A percentile compares a stretch with the other conserved stretches of the same genome.
Evolutionary conservation across 352 stramenopile genomes (phyloP).

Genomic region (Pythium monospermum): DNA sequence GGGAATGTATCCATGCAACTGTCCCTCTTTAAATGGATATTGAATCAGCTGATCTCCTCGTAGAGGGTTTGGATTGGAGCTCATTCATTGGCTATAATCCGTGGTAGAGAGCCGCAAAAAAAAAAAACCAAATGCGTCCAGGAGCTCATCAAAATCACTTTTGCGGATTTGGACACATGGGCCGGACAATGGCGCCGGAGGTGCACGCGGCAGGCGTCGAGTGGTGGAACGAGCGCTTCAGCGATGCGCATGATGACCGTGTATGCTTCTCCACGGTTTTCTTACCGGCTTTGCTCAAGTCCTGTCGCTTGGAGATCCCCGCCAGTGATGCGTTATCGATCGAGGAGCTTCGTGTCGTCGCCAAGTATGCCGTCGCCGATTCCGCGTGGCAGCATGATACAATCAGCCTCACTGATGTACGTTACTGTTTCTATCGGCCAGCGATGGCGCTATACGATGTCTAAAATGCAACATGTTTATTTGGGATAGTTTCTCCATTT

Average conservation of each 20-base stretch:
- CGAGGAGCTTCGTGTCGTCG: conserved; percentile 52
- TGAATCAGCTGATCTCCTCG: background rate
- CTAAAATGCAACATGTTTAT: background rate
- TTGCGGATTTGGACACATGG: conserved; percentile 2
- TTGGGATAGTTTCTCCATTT: conserved; percentile 49
- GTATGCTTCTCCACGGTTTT: conserved; percentile 38
- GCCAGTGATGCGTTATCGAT: conserved; percentile 36
- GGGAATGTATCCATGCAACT: conserved; percentile 3
- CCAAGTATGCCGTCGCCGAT: conserved; percentile 47
- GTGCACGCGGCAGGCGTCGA: conserved; percentile 11
- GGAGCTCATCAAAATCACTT: too few relatives aligned
- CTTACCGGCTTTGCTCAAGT: conserved; percentile 47
- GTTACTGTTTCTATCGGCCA: background rate
- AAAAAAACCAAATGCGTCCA: too few relatives aligned
- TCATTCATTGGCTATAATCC: conserved; percentile 15
- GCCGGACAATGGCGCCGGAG: background rate
- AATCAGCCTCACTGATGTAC: conserved; percentile 43
- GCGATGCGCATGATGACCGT: conserved; percentile 3
- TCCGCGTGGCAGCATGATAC: conserved; percentile 34
- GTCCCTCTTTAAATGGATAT: background rate
- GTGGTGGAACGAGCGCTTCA: conserved; percentile 23
- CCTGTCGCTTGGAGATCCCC: conserved; percentile 29
- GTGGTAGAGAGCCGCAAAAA: conserved; percentile 19
- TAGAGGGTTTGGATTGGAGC: conserved; percentile 1
- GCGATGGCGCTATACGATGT: background rate